Conservation (phyloP, 805 yeast genomes). For the Saccharomyces jurei region DNA sequence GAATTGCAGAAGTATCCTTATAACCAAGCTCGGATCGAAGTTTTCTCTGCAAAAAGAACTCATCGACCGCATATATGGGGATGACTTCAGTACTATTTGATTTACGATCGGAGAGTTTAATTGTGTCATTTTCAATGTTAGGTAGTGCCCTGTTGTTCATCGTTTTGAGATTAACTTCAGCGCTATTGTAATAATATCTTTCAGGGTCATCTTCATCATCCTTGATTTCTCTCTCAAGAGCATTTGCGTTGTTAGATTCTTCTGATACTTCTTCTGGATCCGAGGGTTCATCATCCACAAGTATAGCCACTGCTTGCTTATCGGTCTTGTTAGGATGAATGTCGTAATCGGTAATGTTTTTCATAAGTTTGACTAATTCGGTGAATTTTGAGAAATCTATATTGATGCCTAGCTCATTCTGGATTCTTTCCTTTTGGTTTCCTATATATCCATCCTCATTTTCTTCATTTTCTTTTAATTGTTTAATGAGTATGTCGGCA, state of each 20-base stretch:
- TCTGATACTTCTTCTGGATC: slow-evolving; percentile 20
- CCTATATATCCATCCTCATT: slow-evolving; percentile 16
- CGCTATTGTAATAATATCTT: not conserved
- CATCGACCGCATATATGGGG: slow-evolving; percentile 36
- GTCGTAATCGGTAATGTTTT: slow-evolving; percentile 45
- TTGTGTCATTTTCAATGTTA: not conserved
- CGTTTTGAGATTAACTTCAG: not conserved
- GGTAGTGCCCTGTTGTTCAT: slow-evolving; percentile 12
- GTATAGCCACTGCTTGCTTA: slow-evolving; percentile 37
- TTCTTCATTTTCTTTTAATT: slow-evolving; percentile 15
- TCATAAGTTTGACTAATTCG: slow-evolving; percentile 37
- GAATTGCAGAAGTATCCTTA: slow-evolving; percentile 35
- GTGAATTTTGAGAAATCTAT: slow-evolving; percentile 35
- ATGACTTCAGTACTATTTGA: slow-evolving; percentile 10
- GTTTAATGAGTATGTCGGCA: slow-evolving; percentile 18
- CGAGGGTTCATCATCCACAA: slow-evolving; percentile 39
- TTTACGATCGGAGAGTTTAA: slow-evolving; percentile 1
- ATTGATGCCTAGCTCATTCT: slow-evolving; percentile 36
- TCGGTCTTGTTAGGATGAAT: slow-evolving; percentile 18
- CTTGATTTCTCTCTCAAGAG: slow-evolving; percentile 23
- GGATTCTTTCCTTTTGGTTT: slow-evolving; percentile 41
- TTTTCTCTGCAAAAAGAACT: slow-evolving; percentile 48
- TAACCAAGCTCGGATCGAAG: slow-evolving; percentile 31
- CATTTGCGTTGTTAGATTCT: slow-evolving; percentile 24
- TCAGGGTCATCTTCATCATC: slow-evolving; percentile 22